A percentile compares a stretch with the other conserved stretches of the same genome.
Evolutionary conservation across 2,329 filamentous ascomycete species (phyloP).

Genomic region (Monosporascus sp.): DNA sequence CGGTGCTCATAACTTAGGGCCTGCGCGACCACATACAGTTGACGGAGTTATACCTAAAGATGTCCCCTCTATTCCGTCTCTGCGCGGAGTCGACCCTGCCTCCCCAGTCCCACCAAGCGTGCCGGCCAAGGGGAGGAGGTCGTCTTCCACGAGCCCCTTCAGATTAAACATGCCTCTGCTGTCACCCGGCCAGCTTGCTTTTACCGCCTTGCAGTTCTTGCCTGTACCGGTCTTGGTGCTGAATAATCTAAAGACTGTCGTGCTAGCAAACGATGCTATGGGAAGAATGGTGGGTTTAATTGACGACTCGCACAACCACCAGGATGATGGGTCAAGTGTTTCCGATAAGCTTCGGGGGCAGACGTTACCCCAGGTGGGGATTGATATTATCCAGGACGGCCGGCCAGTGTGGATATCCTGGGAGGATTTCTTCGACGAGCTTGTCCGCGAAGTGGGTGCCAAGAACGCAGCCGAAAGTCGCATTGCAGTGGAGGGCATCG

Average conservation of each 20-base stretch:
- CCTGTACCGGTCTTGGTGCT: constrained; percentile 68
- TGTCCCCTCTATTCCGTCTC: constrained; percentile 6
- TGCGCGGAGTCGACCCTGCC: constrained; percentile 4
- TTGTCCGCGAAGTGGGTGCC: constrained; percentile 39
- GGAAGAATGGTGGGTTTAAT: constrained; percentile 61
- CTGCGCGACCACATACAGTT: not conserved
- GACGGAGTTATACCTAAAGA: constrained; percentile 6
- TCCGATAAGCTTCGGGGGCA: constrained; percentile 61
- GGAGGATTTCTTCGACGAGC: constrained; percentile 53
- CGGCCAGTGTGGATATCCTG: constrained; percentile 54
- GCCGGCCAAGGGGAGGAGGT: constrained; percentile 14
- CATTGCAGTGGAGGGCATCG: constrained; percentile 9
- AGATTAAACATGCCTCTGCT: constrained; percentile 40
- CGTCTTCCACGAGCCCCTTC: constrained; percentile 30
- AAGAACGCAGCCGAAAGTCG: constrained; percentile 9
- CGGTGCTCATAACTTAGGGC: not conserved
- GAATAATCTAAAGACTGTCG: constrained; percentile 62
- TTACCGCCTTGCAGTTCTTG: constrained; percentile 67
- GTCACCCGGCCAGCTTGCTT: constrained; percentile 52
- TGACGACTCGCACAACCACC: constrained; percentile 32
- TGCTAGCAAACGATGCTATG: constrained; percentile 73
- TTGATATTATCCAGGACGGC: constrained; percentile 69
- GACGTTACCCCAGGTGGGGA: constrained; percentile 63
- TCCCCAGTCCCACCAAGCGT: constrained; percentile 8
- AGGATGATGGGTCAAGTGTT: constrained; percentile 38